Evolutionary conservation across 2,329 filamentous ascomycete genomes (phyloP).

Genomic region (Ceratocystis smalleyi): DNA sequence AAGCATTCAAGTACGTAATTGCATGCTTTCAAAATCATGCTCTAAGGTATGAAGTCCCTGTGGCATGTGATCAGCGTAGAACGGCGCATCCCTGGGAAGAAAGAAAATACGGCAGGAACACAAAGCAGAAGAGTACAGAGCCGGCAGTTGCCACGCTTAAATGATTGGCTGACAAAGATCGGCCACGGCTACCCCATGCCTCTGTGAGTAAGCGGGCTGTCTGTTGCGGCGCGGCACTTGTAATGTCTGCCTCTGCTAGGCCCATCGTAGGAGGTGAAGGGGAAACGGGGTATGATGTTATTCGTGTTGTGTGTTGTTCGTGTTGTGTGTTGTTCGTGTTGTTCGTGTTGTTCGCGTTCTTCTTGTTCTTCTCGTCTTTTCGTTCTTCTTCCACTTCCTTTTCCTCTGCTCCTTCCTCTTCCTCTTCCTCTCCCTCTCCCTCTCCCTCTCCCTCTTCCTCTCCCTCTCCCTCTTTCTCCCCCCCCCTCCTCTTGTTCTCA

Average conservation of each 20-base stretch:
- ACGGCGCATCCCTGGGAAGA: neutral
- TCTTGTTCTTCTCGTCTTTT: neutral
- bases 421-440: too few relatives aligned
- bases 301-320: too few relatives aligned
- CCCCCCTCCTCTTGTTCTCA: too few relatives aligned
- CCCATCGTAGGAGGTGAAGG: neutral
- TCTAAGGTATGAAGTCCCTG: too few relatives aligned
- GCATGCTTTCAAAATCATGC: neutral
- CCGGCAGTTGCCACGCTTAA: neutral
- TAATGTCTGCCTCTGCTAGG: neutral
- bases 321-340: too few relatives aligned
- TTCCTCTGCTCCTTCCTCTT: too few relatives aligned
- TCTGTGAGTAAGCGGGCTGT: neutral
- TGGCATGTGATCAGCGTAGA: neutral
- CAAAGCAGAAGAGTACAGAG: neutral
- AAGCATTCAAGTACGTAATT: neutral
- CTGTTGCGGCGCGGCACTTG: neutral
- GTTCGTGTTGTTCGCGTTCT: neutral
- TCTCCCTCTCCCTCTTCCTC: too few relatives aligned
- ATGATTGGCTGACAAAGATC: neutral
- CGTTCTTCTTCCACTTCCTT: too few relatives aligned
- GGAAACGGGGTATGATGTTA: too few relatives aligned
- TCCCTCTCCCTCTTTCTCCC: too few relatives aligned
- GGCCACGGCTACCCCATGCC: neutral
- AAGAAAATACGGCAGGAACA: neutral